A percentile compares a stretch with the other conserved stretches of the same genome.
Conservation (phyloP, 2,329 filamentous ascomycete species). For the Delphinella strobiligena region DNA sequence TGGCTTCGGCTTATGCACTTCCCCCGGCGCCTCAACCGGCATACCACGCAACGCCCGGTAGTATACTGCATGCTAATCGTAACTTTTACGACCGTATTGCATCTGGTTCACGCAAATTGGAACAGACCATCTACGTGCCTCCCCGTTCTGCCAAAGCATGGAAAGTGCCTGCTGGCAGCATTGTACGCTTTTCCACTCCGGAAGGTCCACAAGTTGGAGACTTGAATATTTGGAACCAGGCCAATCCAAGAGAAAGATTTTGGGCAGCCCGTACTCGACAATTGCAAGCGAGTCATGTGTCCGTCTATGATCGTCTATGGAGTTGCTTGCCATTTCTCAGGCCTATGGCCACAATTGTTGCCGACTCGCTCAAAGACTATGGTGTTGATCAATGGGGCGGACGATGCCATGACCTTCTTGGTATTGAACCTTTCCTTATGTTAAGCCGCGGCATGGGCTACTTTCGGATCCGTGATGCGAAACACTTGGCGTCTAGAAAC, state of each 20-base stretch:
- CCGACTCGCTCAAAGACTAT: constrained; percentile 47
- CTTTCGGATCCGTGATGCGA: too few relatives aligned
- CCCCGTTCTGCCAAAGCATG: constrained; percentile 65
- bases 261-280: constrained; percentile 73
- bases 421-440: neutral
- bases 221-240: constrained; percentile 67
- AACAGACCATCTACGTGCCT: constrained; percentile 43
- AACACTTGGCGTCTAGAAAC: too few relatives aligned
- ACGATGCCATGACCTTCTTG: constrained; percentile 65
- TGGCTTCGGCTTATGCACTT: constrained; percentile 6
- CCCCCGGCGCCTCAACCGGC: constrained; percentile 16
- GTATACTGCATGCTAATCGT: constrained; percentile 18
- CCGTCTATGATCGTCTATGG: constrained; percentile 63
- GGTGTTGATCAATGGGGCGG: constrained; percentile 41
- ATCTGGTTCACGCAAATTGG: constrained; percentile 12
- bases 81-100: constrained; percentile 18
- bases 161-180: constrained; percentile 53
- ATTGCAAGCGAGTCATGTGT: constrained; percentile 64
- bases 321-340: constrained; percentile 65
- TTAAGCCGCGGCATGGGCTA: too few relatives aligned
- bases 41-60: constrained; percentile 18
- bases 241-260: constrained; percentile 68
- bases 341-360: constrained; percentile 56
- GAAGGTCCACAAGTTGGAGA: constrained; percentile 73
- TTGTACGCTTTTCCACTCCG: constrained; percentile 64